A percentile compares a stretch with the other conserved stretches of the same genome.
Conservation (phyloP, 164 flowering plant species). For the Chimonanthus salicifolius region DNA sequence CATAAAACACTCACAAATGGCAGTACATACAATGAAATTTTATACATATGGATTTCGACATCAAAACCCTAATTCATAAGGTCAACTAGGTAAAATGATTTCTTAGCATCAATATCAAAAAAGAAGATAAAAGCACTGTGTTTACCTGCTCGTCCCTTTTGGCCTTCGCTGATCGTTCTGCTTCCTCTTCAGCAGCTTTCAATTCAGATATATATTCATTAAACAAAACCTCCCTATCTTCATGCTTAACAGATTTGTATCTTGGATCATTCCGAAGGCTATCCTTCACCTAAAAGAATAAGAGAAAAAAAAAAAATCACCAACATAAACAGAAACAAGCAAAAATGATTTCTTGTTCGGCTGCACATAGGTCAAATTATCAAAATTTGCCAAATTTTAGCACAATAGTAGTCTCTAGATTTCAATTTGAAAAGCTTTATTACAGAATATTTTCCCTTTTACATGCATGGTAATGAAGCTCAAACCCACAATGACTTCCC, state of each 20-base stretch:
- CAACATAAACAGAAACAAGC: background rate
- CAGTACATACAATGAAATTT: background rate
- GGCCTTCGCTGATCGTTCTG: slow-evolving; percentile 48
- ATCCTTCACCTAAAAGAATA: slow-evolving; percentile 67
- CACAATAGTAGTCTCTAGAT: no score
- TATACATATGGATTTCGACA: background rate
- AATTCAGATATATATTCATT: slow-evolving; percentile 72
- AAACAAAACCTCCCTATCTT: slow-evolving; percentile 79
- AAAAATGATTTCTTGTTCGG: background rate
- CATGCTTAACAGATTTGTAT: slow-evolving; percentile 80
- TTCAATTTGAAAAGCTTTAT: no score
- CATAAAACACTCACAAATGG: slow-evolving; percentile 1
- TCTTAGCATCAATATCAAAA: background rate
- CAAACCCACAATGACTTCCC: no score
- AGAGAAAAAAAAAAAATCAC: background rate
- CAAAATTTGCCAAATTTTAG: no score
- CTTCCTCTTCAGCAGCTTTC: slow-evolving; percentile 58
- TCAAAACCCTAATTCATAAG: background rate
- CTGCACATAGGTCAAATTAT: background rate
- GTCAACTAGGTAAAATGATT: background rate
- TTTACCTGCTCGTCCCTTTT: slow-evolving; percentile 81
- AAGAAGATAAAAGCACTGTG: background rate
- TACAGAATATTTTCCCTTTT: no score
- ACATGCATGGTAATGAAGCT: no score
- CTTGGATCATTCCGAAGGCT: slow-evolving; percentile 76